These are phyloP conservation scores for Aspergillus bridgeri DNA, from an alignment of 495 filamentous ascomycete species.

Conservation along the genomic window DNA sequence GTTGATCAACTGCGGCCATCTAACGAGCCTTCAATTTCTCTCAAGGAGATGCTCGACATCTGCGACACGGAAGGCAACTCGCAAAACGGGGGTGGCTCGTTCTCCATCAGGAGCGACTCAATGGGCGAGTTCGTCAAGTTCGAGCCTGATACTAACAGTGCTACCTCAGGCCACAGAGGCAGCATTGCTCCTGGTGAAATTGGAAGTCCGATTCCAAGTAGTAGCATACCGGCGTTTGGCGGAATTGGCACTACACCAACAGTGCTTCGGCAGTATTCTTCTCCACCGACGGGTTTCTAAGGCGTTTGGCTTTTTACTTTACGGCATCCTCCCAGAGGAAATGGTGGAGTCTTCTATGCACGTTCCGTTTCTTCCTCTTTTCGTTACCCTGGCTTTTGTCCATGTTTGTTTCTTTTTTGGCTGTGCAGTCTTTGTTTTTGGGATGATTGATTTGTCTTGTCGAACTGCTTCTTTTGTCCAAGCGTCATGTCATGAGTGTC, in stretches of 20 bases:
- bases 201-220: constrained; percentile 45
- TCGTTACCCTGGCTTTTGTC: neutral
- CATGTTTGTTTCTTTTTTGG: neutral
- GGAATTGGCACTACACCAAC: constrained; percentile 34
- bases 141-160: constrained; percentile 49
- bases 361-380: neutral
- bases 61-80: constrained; percentile 86
- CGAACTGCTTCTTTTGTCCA: constrained; percentile 9
- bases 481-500: constrained; percentile 13
- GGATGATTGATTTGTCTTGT: constrained; percentile 6
- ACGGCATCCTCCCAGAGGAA: constrained; percentile 7
- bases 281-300: constrained; percentile 39
- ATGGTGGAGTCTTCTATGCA: neutral
- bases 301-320: constrained; percentile 13
- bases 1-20: constrained; percentile 57
- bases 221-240: constrained; percentile 43
- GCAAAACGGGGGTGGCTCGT: constrained; percentile 85
- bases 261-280: constrained; percentile 40
- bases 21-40: constrained; percentile 55
- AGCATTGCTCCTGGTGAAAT: constrained; percentile 49
- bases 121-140: constrained; percentile 58
- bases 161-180: constrained; percentile 36
- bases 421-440: constrained; percentile 5
- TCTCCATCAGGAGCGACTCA: constrained; percentile 57
- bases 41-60: constrained; percentile 78